Evolutionary conservation across 75 land plant species (phyloP).

Genomic region (Isoetes taiwanensis): DNA sequence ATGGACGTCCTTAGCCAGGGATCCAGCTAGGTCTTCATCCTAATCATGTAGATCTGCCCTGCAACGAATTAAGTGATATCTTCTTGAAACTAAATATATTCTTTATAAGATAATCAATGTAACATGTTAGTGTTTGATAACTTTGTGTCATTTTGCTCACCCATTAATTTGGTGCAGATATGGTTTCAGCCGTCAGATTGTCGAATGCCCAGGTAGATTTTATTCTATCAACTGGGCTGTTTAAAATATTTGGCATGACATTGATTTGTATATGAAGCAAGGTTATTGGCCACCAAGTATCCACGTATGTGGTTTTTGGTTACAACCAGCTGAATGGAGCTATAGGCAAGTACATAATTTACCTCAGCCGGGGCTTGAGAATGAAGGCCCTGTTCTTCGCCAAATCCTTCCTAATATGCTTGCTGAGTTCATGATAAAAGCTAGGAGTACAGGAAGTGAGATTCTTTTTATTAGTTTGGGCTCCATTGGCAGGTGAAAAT

Average conservation of each 20-base stretch:
- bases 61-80: no score
- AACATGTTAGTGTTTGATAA: no score
- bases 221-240: neutral
- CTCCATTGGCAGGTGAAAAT: constrained; percentile 60
- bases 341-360: no score
- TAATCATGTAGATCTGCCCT: no score
- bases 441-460: neutral
- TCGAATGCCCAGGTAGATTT: constrained; percentile 73
- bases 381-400: no score
- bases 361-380: no score
- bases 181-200: constrained; percentile 80
- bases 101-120: no score
- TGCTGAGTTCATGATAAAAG: constrained; percentile 4
- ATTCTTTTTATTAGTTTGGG: constrained; percentile 66
- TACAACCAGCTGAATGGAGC: constrained; percentile 50
- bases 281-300: constrained; percentile 78
- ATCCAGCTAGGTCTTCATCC: no score
- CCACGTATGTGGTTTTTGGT: constrained; percentile 85
- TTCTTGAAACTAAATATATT: no score
- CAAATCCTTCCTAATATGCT: constrained; percentile 9
- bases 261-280: constrained; percentile 14
- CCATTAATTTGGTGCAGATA: constrained; percentile 52
- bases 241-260: neutral
- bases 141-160: no score
- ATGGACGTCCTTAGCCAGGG: no score